Evolutionary conservation across 2,329 filamentous ascomycete species (phyloP), one percentile per base, ranked within the genome.

Genomic region (Phaeoacremonium minimum): DNA sequence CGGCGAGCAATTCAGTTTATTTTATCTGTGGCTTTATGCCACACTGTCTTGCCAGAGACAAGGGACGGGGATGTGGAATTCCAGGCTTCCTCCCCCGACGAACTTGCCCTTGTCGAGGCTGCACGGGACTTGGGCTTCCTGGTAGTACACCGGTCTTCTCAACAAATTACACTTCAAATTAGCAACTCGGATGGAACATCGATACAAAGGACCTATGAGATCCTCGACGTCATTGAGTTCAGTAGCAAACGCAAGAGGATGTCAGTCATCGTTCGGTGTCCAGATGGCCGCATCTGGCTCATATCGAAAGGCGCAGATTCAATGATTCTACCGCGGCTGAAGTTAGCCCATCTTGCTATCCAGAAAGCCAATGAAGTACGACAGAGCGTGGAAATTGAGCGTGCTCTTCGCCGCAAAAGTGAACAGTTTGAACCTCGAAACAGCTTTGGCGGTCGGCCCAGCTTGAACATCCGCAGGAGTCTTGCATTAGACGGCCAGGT

Each of bases 301-400:
- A 82, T 95, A 46, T 93, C 86, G 64, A 96, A 96, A 58, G 90
- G 90, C 6, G 90, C 90, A 4, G 90, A 97, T 57, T 91, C 86
- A 0, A 78, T 81, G 6, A 77, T 97, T 38, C 77, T 93, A 51
- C 83, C 87, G 26, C 76, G 88, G 5, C 69, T 97, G 9, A 86
- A 80, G 52, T 69, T 87, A 47, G 80, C 87, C 2, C 61, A 67
- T 4, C 62, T 96, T 19, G 91, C 91, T 0, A 76, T 79, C 42
- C 79, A 90, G 55, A 94, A 93, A 52, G 85, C 83, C 3, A 63
- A 61, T 2, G 75, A 82, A 42, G 67, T 80, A 4, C 80, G 88
- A 5, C 69, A 75, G 51, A 82, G 77, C 36, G 65, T 71, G 6
- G 77, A 82, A 15, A 50, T 77, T 2, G 78, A 82, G 45, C 71